phyloP scores from a whole-genome alignment of 1,139 yeast genomes.

The Blastobotrys indianensis region DNA sequence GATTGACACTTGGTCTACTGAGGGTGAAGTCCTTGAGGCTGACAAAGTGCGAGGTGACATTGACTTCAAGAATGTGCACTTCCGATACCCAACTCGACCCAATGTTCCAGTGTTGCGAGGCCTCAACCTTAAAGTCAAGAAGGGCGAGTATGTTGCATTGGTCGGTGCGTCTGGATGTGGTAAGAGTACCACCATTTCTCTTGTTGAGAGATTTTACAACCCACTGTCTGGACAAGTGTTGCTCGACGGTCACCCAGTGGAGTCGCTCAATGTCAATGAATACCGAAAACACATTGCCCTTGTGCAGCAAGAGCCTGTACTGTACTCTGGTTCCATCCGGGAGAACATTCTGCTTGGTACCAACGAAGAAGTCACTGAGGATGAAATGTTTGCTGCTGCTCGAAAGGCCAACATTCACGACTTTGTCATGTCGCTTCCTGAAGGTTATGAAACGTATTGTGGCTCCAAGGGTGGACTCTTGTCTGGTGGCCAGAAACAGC shows the following conservation, averaged over 20 bases:
- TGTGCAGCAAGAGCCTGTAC: constrained; percentile 78
- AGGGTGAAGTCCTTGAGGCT: constrained; percentile 44
- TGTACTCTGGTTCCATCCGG: constrained; percentile 80
- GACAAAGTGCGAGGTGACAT: constrained; percentile 47
- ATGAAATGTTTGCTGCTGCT: constrained; percentile 64
- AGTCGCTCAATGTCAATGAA: constrained; percentile 64
- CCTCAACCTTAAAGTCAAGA: constrained; percentile 56
- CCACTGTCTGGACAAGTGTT: constrained; percentile 60
- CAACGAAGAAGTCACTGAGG: constrained; percentile 49
- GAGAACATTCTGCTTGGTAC: constrained; percentile 80
- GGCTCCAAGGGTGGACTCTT: constrained; percentile 79
- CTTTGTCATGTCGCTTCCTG: constrained; percentile 71
- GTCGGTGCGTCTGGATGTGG: constrained; percentile 98
- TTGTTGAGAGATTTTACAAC: constrained; percentile 73
- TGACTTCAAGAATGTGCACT: constrained; percentile 56
- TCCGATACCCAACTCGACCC: constrained; percentile 81
- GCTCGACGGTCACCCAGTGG: constrained; percentile 66
- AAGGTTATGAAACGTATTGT: constrained; percentile 72
- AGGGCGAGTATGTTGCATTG: constrained; percentile 84
- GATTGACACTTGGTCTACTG: constrained; percentile 47
- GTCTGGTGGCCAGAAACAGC: constrained; percentile 83
- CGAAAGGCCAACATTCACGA: constrained; percentile 74
- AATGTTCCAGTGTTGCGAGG: constrained; percentile 64
- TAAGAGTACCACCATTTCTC: constrained; percentile 83
- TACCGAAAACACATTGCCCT: constrained; percentile 71